A percentile compares a stretch with the other conserved stretches of the same genome.
These are phyloP conservation scores for Pleurozium schreberi DNA, from an alignment of 225 moss, liverwort and hornwort genomes.

Conservation along the genomic window DNA sequence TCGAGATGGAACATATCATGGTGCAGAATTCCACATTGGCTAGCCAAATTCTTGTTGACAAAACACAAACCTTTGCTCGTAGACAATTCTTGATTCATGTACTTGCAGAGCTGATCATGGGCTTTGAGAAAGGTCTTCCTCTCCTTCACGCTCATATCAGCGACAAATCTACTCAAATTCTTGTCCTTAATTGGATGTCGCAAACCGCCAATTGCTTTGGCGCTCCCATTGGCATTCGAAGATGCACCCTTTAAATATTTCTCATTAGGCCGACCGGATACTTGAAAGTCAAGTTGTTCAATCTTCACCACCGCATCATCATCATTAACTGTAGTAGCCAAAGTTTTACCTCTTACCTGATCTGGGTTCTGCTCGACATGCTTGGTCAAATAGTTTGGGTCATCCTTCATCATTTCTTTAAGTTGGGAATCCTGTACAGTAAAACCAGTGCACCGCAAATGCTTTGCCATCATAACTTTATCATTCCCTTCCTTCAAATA, in stretches of 20 bases:
- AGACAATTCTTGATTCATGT: conserved; percentile 41
- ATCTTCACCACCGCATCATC: conserved; percentile 22
- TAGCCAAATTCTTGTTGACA: background rate
- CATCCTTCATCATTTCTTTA: conserved; percentile 56
- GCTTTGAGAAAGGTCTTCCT: conserved; percentile 42
- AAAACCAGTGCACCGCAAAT: conserved; percentile 63
- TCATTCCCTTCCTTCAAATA: conserved; percentile 29
- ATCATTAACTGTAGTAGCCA: conserved; percentile 6
- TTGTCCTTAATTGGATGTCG: conserved; percentile 9
- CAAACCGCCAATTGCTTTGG: conserved; percentile 4
- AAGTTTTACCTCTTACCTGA: conserved; percentile 16
- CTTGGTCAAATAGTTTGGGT: conserved; percentile 33
- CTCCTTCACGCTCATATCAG: conserved; percentile 26
- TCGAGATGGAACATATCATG: background rate
- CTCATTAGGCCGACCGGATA: conserved; percentile 28
- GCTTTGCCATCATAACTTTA: conserved; percentile 40
- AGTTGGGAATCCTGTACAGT: conserved; percentile 60
- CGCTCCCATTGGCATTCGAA: conserved; percentile 20
- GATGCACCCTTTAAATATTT: conserved; percentile 24
- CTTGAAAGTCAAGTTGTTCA: conserved; percentile 26
- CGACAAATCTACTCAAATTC: conserved; percentile 21
- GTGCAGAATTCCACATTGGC: background rate
- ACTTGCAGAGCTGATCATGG: conserved; percentile 53
- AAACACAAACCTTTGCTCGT: conserved; percentile 22
- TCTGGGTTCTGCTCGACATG: conserved; percentile 25